Evolutionary conservation across 2,329 filamentous ascomycete species (phyloP).

Genomic region (Neonectria neomacrospora): DNA sequence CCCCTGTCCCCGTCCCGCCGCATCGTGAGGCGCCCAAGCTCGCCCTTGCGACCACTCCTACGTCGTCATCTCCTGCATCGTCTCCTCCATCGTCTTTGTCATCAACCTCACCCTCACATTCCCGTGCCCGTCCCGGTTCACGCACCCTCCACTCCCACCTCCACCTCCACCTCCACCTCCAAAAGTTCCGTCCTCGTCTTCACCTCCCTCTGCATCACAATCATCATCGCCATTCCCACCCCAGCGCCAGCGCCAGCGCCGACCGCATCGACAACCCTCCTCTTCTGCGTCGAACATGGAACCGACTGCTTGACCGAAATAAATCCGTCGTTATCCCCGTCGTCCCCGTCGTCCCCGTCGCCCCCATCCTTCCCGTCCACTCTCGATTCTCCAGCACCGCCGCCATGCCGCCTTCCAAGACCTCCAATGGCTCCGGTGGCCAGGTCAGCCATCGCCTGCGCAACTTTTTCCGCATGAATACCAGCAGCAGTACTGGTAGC

Average conservation of each 20-base stretch:
- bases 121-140: constrained; percentile 23
- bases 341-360: constrained; percentile 27
- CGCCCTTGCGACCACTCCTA: constrained; percentile 19
- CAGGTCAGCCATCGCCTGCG: constrained; percentile 76
- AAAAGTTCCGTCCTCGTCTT: constrained; percentile 27
- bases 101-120: constrained; percentile 24
- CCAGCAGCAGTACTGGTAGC: constrained; percentile 52
- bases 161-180: not conserved
- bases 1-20: constrained; percentile 3
- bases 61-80: constrained; percentile 24
- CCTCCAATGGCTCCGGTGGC: constrained; percentile 60
- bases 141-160: constrained; percentile 23
- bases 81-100: constrained; percentile 26
- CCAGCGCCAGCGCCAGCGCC: constrained; percentile 19
- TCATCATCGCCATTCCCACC: constrained; percentile 9
- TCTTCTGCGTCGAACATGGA: constrained; percentile 51
- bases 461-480: constrained; percentile 78
- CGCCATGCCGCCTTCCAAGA: constrained; percentile 66
- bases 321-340: constrained; percentile 32
- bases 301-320: constrained; percentile 49
- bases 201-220: constrained; percentile 28
- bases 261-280: constrained; percentile 15
- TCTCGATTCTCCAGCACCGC: constrained; percentile 14
- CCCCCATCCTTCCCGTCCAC: constrained; percentile 23
- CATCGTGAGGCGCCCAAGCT: constrained; percentile 18